Base-by-base conservation (phyloP, 176 grass and related monocot species). In the Hyparrhenia diplandra region DNA sequence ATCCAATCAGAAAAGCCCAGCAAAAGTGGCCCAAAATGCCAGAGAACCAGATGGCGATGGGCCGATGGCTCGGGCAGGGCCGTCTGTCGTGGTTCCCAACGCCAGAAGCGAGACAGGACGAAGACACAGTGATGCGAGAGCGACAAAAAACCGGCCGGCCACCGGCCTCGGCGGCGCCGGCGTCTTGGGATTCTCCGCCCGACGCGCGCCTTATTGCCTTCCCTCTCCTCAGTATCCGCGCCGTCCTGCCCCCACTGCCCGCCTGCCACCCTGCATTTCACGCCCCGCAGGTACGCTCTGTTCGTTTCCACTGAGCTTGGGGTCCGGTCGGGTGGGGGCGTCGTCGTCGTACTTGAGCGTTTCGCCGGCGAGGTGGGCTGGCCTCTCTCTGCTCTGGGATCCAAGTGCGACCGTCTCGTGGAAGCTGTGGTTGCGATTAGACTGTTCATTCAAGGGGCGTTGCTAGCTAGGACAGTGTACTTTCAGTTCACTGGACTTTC, bases 181-280 rank as follows among this genome's bases (percentile, higher is more conserved):
- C 78, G 36, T 47, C 72, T 32, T 88, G 1, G 67, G 74, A 29
- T 35, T 32, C 80, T 83, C 86, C 86, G 80, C 80, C 86, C 65
- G 23, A 58, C 78, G 36, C 39, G 9, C n/a, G 40, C 65, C 65
- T 39, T 87, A 77, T 42, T 83, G 45, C 80, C 62, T 17, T 10
- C 11, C 64, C 13, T n/a, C 42, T 7, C 5, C 11, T 7, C 30
- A 7, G 2, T 36, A 30, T 36, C 31, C 49, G 17, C 31, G 5
- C 20, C 9, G 65, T 14, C 5, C 30, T 55, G 11, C 35, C 41
- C 18, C 45, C 0, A 9, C 69, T 32, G 31, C 4, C 31, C 4
- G 14, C 24, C 28, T 21, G 4, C 8, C 43, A 52, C 17, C 45
- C 70, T 13, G 71, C 71, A 54, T 74, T 74, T 30, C 70, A 14